Evolutionary conservation across 2,329 filamentous ascomycete genomes (phyloP).

Genomic region (Helminthosporium solani): DNA sequence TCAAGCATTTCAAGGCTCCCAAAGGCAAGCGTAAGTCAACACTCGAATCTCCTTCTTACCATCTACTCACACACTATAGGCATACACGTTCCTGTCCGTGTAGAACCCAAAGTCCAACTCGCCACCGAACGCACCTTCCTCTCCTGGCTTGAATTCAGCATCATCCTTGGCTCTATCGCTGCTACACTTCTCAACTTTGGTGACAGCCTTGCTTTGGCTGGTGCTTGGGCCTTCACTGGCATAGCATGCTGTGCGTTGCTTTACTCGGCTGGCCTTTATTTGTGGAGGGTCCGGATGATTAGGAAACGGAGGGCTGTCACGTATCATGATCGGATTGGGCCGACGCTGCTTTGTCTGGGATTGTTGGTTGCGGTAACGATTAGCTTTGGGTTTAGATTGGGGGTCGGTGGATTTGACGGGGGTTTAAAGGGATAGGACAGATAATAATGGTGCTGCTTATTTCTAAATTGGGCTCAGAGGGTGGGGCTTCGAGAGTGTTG

Average conservation of each 20-base stretch:
- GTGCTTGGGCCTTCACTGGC: constrained; percentile 74
- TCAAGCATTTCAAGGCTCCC: constrained; percentile 65
- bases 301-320: constrained; percentile 78
- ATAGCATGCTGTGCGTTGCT: constrained; percentile 75
- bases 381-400: constrained; percentile 80
- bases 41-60: not conserved
- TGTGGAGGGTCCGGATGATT: constrained; percentile 86
- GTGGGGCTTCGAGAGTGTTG: too few species aligned
- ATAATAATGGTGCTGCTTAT: too few species aligned
- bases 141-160: constrained; percentile 95
- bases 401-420: constrained; percentile 51
- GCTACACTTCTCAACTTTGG: constrained; percentile 46
- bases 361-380: constrained; percentile 72
- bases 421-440: constrained; percentile 38
- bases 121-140: constrained; percentile 95
- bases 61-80: constrained; percentile 48
- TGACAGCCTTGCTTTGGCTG: constrained; percentile 37
- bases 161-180: constrained; percentile 70
- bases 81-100: constrained; percentile 92
- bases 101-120: constrained; percentile 98
- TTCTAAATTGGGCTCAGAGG: too few species aligned
- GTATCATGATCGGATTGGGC: constrained; percentile 89
- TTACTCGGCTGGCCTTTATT: constrained; percentile 81
- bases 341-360: constrained; percentile 71
- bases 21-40: constrained; percentile 63